Base-by-base conservation (phyloP, 2,329 filamentous ascomycete species). In the Exserohilum rostratum region DNA sequence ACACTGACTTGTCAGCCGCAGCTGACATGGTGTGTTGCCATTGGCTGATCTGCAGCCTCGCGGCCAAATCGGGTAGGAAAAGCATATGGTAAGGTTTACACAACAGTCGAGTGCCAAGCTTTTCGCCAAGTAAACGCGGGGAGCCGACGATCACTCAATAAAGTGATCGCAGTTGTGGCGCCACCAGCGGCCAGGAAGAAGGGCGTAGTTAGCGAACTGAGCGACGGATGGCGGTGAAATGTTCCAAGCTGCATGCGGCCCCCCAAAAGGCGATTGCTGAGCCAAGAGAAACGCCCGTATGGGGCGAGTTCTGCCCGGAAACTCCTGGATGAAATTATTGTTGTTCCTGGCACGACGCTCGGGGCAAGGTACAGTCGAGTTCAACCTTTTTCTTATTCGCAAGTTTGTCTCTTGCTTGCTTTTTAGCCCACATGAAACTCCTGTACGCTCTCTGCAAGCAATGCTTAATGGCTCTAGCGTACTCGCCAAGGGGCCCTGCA, bases 1-100 rank as follows among this genome's bases (percentile, higher is more conserved):
- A 17, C 15, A 15, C 15, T 18, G 15, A 6, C 34, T 34, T 15
- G 48, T 55, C 53, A 51, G 48, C 53, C 42, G 40, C 49, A 56
- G 53, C 49, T 52, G 33, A 42, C 25, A 33, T 39, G 18, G 29
- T 12, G 15, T 7, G 9, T 12, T 33, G 2, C 47, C 15, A 56
- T 56, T 56, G 53, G 53, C 15, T 31, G 31, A 30, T 7, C n/a
- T 47, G 20, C 6, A 25, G 29, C 12, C 29, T 42, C 25, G 27
- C 3, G 17, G 22, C 53, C 31, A 18, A 47, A 53, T 27, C 9
- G n/a, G 53, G 42, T 30, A 37, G 42, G 13, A 35, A 38, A 31
- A 17, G 42, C 30, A 35, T 22, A n/a, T 4, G 17, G 22, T 42
- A 33, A 55, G 30, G 11, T 43, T 55, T 46, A 46, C 47, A 55